phyloP scores from a whole-genome alignment of 1,139 yeast species.

The Geotrichum cucujoidarum region DNA sequence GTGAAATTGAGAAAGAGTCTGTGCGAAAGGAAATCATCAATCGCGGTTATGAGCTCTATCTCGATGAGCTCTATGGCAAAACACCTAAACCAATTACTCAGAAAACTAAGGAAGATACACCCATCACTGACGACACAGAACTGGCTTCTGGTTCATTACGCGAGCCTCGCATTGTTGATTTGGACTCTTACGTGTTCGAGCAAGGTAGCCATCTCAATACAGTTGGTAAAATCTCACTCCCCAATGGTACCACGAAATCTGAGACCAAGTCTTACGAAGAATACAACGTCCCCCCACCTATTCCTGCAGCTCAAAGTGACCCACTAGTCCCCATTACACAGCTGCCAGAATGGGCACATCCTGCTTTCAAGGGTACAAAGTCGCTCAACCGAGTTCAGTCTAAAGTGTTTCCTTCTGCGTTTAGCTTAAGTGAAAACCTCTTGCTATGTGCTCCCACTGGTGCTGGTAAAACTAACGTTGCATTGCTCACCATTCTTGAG shows the following conservation, averaged over 20 bases:
- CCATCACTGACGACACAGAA: conserved; percentile 30
- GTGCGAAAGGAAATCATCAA: conserved; percentile 36
- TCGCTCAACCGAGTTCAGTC: conserved; percentile 81
- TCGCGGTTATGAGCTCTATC: conserved; percentile 35
- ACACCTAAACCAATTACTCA: conserved; percentile 16
- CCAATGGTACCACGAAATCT: conserved; percentile 78
- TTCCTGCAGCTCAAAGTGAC: conserved; percentile 41
- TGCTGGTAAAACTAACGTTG: conserved; percentile 97
- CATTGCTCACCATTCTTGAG: conserved; percentile 69
- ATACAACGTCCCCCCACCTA: conserved; percentile 80
- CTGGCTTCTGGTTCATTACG: conserved; percentile 26
- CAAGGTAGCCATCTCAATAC: conserved; percentile 71
- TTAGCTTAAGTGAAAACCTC: conserved; percentile 63
- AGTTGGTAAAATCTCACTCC: conserved; percentile 62
- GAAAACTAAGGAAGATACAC: conserved; percentile 24
- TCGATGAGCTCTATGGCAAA: conserved; percentile 32
- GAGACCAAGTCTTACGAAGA: conserved; percentile 75
- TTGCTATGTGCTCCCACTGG: conserved; percentile 97
- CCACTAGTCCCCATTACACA: conserved; percentile 53
- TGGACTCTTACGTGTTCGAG: conserved; percentile 60
- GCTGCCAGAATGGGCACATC: conserved; percentile 78
- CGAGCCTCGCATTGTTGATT: conserved; percentile 55
- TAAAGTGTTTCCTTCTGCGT: conserved; percentile 71
- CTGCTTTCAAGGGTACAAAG: conserved; percentile 59
- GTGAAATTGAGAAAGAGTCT: conserved; percentile 36